phyloP scores from a whole-genome alignment of 768 basidiomycete species.

The Tylopilus sp. region DNA sequence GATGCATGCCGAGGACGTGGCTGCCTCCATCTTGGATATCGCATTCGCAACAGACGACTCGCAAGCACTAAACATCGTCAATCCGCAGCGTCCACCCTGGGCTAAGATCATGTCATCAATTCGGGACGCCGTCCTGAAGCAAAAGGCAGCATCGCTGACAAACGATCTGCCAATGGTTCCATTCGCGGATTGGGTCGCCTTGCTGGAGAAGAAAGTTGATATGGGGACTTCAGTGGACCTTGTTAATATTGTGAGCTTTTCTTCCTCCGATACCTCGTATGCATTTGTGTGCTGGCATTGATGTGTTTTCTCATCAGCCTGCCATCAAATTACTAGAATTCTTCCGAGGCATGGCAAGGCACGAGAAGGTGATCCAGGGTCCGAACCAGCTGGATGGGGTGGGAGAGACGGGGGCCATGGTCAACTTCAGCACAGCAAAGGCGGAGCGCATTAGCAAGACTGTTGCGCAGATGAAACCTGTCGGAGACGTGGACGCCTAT shows the following conservation, averaged over 20 bases:
- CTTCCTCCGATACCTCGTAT: not conserved
- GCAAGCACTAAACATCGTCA: not conserved
- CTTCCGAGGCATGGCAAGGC: not conserved
- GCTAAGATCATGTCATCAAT: not conserved
- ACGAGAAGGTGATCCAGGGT: not conserved
- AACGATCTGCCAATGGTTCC: not conserved
- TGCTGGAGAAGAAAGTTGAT: not conserved
- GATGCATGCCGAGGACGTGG: not conserved
- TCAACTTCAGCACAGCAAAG: not conserved
- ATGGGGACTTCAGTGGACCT: not conserved
- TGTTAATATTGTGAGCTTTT: not conserved
- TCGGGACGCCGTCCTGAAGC: not conserved
- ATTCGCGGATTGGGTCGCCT: not conserved
- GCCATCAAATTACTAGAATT: not conserved
- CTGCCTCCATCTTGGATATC: not conserved
- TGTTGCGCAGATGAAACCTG: not conserved
- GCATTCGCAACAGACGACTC: not conserved
- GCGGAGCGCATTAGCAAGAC: not conserved
- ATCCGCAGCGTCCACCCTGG: not conserved
- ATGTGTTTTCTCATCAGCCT: not conserved
- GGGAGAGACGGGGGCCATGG: not conserved
- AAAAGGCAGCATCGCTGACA: not conserved
- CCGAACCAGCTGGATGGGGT: not conserved
- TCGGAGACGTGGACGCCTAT: constrained; percentile 8
- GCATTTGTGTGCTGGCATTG: not conserved